phyloP scores from a whole-genome alignment of 1,284 basidiomycete species.

The Heliocybe sulcata region DNA sequence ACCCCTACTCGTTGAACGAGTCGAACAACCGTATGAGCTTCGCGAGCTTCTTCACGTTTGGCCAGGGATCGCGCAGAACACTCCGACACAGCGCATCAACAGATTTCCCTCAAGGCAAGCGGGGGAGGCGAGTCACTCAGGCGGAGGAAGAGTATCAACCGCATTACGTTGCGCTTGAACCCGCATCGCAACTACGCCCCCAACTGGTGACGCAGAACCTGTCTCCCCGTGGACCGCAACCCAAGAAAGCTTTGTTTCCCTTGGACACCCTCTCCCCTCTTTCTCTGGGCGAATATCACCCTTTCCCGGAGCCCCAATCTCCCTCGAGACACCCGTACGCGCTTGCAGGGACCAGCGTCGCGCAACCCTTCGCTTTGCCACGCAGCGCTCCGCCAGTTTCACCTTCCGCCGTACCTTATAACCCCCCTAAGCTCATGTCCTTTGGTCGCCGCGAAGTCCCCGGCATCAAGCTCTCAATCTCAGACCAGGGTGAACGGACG shows the following conservation, averaged over 20 bases:
- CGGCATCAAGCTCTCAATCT: constrained; percentile 12
- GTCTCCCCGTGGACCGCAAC: constrained; percentile 7
- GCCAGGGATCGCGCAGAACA: constrained; percentile 22
- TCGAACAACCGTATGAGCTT: constrained; percentile 34
- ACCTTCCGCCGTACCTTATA: constrained; percentile 14
- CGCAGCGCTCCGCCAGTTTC: constrained; percentile 17
- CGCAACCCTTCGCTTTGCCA: constrained; percentile 5
- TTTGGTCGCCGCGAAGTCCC: constrained; percentile 14
- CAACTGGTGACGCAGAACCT: constrained; percentile 10
- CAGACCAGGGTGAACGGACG: constrained; percentile 7
- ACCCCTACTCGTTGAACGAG: constrained; percentile 3
- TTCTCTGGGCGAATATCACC: constrained; percentile 6
- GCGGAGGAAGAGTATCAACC: constrained; percentile 33
- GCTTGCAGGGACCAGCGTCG: constrained; percentile 20
- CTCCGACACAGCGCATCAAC: neutral
- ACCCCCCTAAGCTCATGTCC: constrained; percentile 10
- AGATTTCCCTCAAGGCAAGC: neutral
- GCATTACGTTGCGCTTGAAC: constrained; percentile 23
- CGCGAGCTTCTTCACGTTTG: constrained; percentile 40
- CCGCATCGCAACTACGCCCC: constrained; percentile 1
- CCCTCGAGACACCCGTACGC: constrained; percentile 37
- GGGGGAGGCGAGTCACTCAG: constrained; percentile 2
- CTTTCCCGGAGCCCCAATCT: constrained; percentile 18
- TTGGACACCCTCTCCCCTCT: constrained; percentile 12
- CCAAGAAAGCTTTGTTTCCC: neutral